A percentile compares a stretch with the other conserved stretches of the same genome.
Conservation (phyloP, 2,329 filamentous ascomycete genomes). For the Ophiostoma australiae region DNA sequence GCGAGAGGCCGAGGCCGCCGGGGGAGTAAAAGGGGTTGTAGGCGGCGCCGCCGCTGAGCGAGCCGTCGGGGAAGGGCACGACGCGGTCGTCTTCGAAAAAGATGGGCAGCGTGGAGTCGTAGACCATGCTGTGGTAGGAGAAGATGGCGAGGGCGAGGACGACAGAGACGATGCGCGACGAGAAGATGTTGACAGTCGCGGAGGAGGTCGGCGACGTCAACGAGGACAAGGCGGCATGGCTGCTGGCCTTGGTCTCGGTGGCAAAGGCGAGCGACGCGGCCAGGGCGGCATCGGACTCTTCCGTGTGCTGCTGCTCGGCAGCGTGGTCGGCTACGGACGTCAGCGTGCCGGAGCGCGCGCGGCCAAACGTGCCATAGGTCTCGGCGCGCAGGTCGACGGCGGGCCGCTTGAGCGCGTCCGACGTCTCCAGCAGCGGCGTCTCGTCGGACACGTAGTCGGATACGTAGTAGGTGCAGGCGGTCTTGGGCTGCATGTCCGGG, state of each 20-base stretch:
- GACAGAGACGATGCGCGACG: conserved; percentile 64
- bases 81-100: conserved; percentile 75
- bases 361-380: conserved; percentile 67
- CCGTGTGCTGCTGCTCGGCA: conserved; percentile 32
- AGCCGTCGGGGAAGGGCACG: conserved; percentile 32
- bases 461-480: conserved; percentile 50
- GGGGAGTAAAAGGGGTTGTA: conserved; percentile 50
- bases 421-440: conserved; percentile 70
- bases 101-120: conserved; percentile 85
- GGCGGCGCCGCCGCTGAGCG: conserved; percentile 9
- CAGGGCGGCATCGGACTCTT: neutral
- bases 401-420: conserved; percentile 67
- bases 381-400: conserved; percentile 71
- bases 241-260: neutral
- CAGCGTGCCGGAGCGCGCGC: conserved; percentile 32
- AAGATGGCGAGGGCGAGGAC: conserved; percentile 82
- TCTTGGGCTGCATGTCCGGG: conserved; percentile 48
- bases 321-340: neutral
- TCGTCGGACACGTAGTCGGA: conserved; percentile 51
- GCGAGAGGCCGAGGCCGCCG: conserved; percentile 58
- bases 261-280: neutral
- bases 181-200: conserved; percentile 41
- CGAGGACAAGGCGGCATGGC: neutral
- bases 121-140: conserved; percentile 93
- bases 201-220: conserved; percentile 28